These are phyloP conservation scores for Fusarium abutilonis DNA, from an alignment of 2,329 filamentous ascomycete species.

Conservation along the genomic window DNA sequence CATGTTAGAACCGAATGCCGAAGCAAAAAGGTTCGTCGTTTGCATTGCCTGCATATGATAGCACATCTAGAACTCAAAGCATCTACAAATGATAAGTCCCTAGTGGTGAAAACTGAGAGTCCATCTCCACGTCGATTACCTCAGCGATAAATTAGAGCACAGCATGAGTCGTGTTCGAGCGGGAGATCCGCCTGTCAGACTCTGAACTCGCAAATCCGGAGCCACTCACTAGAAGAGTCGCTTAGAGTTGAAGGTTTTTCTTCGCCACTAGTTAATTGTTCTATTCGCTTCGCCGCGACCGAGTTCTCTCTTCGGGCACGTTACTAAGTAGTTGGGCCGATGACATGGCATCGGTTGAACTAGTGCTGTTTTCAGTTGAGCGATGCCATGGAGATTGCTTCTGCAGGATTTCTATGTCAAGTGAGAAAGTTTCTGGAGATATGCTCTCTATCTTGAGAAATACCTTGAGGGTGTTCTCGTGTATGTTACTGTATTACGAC, in stretches of 20 bases:
- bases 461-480: background rate
- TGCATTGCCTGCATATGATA: background rate
- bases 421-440: background rate
- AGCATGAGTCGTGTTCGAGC: slow-evolving; percentile 11
- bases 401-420: slow-evolving; percentile 21
- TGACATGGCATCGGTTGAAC: slow-evolving; percentile 5
- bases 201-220: background rate
- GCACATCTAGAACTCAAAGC: slow-evolving; percentile 4
- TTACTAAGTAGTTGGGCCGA: background rate
- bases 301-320: slow-evolving; percentile 8
- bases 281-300: slow-evolving; percentile 7
- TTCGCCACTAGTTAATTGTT: slow-evolving; percentile 12
- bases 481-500: slow-evolving; percentile 3
- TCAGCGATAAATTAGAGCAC: background rate
- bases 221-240: background rate
- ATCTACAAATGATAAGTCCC: background rate
- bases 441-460: too few relatives aligned
- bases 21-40: background rate
- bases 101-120: slow-evolving; percentile 11
- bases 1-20: background rate
- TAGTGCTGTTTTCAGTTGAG: slow-evolving; percentile 10
- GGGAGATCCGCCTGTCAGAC: slow-evolving; percentile 9
- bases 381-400: background rate
- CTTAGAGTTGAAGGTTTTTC: background rate
- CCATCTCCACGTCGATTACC: background rate